Base-by-base conservation (phyloP, 164 flowering plant genomes). In the Aristolochia contorta region DNA sequence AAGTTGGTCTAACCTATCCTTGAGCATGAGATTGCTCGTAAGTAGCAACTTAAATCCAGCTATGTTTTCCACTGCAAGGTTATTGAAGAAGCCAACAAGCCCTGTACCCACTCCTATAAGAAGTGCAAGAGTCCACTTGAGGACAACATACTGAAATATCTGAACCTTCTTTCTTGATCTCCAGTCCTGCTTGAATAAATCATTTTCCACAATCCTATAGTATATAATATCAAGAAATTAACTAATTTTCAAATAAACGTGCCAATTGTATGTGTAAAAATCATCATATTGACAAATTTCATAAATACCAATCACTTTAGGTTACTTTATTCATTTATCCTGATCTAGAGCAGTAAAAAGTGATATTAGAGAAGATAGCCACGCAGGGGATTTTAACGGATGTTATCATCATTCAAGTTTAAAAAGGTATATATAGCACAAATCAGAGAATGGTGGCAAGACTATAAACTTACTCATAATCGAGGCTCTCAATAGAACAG, bases 151-250 rank as follows among this genome's bases (percentile, higher is more conserved):
- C 71, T 92, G 93, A 66, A 74, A 84, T 72, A 87, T 84, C 79
- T 92, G 77, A 60, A 65, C 59, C 76, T 75, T 85, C 43, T 66
- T 84, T 70, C 98, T 79, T 9, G 88, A 80, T 65, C 96, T 80
- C 98, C 96, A 89, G 47, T 89, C 96, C 69, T 92, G 88, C 82
- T 92, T 92, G 61, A 92, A 84, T 41, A 89, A 72, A 48, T 85
- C 96, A 72, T 89, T 92, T 70, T 92, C 98, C 41, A 80, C 52
- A 55, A 92, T 85, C 82, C 98, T 92, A 76, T 54, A 69, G 75
- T 43, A 56, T 18, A 47, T 0, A 55, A 18, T 27, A 52, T 16
- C 20, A n/a, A 25, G 16, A 41, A 15, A 16, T 19, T 16, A n/a
- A 43, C 27, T 3, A 27, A 50, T 10, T 41, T 61, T n/a, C 10